A percentile compares a stretch with the other conserved stretches of the same genome.
Evolutionary conservation across 2,329 filamentous ascomycete genomes (phyloP).

Genomic region (Colletotrichum higginsianum): DNA sequence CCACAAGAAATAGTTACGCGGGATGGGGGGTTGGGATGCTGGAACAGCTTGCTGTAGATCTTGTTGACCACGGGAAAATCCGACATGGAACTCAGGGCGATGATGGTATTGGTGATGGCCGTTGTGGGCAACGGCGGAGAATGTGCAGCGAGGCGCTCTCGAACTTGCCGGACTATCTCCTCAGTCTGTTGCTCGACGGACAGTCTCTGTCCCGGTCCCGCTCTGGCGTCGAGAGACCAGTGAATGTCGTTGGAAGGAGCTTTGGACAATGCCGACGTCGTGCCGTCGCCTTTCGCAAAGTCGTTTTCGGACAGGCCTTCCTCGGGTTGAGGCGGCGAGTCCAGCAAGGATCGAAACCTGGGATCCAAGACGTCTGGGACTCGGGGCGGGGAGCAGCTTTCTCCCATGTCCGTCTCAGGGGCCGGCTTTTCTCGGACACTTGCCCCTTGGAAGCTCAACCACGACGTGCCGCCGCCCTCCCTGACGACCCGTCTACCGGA

Average conservation of each 20-base stretch:
- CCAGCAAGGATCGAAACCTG: slow-evolving; percentile 65
- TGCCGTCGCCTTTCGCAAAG: not conserved
- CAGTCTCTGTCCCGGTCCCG: slow-evolving; percentile 16
- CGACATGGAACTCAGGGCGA: slow-evolving; percentile 84
- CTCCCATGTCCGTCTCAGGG: slow-evolving; percentile 33
- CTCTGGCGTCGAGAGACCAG: slow-evolving; percentile 57
- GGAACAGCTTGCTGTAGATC: slow-evolving; percentile 83
- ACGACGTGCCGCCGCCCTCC: slow-evolving; percentile 85
- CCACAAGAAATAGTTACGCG: slow-evolving; percentile 88
- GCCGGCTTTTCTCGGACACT: slow-evolving; percentile 62
- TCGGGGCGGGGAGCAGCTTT: slow-evolving; percentile 55
- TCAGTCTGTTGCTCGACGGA: slow-evolving; percentile 64
- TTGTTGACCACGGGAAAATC: slow-evolving; percentile 84
- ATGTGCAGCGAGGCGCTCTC: slow-evolving; percentile 54
- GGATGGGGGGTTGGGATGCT: slow-evolving; percentile 84
- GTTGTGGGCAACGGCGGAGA: slow-evolving; percentile 52
- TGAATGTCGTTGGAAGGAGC: slow-evolving; percentile 45
- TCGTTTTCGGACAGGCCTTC: not conserved
- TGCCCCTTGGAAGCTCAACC: slow-evolving; percentile 75
- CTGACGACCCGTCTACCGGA: slow-evolving; percentile 66
- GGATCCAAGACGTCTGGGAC: slow-evolving; percentile 78
- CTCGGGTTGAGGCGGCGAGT: slow-evolving; percentile 46
- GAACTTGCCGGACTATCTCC: slow-evolving; percentile 64
- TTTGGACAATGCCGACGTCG: slow-evolving; percentile 8
- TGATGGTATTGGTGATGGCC: slow-evolving; percentile 69